Percentiles rank a stretch among this genome's conserved stretches.
These are phyloP conservation scores for Colletotrichum coccodes DNA, from an alignment of 2,329 filamentous ascomycete genomes.

Conservation along the genomic window DNA sequence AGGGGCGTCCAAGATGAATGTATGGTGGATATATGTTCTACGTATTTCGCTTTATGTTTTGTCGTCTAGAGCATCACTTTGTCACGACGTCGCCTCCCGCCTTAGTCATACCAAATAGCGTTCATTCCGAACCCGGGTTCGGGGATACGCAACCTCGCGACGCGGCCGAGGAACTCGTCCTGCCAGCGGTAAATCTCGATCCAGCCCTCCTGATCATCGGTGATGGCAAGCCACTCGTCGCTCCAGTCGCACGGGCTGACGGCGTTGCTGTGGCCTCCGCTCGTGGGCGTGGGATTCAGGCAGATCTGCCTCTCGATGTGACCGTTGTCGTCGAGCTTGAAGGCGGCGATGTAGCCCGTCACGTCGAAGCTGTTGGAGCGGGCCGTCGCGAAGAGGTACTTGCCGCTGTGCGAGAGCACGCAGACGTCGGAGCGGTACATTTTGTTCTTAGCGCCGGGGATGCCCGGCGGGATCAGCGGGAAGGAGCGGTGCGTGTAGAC, in stretches of 20 bases:
- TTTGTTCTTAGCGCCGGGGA: conserved; percentile 56
- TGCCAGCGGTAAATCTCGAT: conserved; percentile 90
- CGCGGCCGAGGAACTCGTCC: conserved; percentile 81
- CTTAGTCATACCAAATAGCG: conserved; percentile 87
- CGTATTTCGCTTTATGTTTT: background rate
- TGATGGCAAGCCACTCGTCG: conserved; percentile 91
- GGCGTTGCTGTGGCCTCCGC: conserved; percentile 88
- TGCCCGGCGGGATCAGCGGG: conserved; percentile 82
- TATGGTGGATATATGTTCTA: background rate
- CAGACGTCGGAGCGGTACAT: conserved; percentile 91
- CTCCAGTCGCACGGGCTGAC: conserved; percentile 86
- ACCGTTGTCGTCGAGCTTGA: conserved; percentile 75
- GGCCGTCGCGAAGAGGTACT: conserved; percentile 87
- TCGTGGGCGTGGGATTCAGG: conserved; percentile 85
- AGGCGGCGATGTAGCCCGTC: conserved; percentile 86
- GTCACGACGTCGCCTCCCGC: too few species aligned
- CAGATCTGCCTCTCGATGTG: conserved; percentile 82
- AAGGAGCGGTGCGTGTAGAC: conserved; percentile 81
- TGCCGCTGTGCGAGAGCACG: conserved; percentile 73
- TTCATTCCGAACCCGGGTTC: conserved; percentile 97
- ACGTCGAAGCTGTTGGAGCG: conserved; percentile 79
- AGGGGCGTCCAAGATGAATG: background rate
- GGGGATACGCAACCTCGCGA: conserved; percentile 79
- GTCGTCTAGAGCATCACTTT: too few species aligned
- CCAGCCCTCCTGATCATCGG: conserved; percentile 88